Evolutionary conservation across 352 stramenopile species (phyloP).

Genomic region (Pythium vanterpoolii): DNA sequence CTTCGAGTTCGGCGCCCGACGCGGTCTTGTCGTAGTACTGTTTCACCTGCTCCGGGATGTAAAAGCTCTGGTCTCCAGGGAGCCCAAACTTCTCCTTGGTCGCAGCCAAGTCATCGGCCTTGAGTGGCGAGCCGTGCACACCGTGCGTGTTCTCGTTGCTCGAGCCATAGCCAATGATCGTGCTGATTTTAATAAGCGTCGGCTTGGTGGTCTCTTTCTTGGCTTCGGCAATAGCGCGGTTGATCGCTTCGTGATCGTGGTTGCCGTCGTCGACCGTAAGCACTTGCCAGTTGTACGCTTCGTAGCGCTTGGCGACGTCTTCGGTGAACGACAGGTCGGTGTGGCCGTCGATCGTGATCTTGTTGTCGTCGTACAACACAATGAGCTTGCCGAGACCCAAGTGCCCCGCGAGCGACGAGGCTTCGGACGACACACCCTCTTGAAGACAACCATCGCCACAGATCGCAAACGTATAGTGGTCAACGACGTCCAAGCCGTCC

Average conservation of each 20-base stretch:
- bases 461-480: slow-evolving; percentile 99
- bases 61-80: slow-evolving; percentile 91
- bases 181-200: slow-evolving; percentile 99
- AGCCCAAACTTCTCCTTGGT: slow-evolving; percentile 93
- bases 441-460: slow-evolving; percentile 99
- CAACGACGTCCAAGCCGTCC: slow-evolving; percentile 91
- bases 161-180: slow-evolving; percentile 95
- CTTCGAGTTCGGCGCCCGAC: slow-evolving; percentile 65
- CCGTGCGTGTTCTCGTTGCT: slow-evolving; percentile 91
- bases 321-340: slow-evolving; percentile 98
- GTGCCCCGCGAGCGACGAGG: slow-evolving; percentile 96
- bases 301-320: slow-evolving; percentile 97
- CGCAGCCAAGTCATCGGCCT: slow-evolving; percentile 89
- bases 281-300: slow-evolving; percentile 98
- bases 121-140: slow-evolving; percentile 97
- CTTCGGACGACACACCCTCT: slow-evolving; percentile 96
- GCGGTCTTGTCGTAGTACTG: slow-evolving; percentile 88
- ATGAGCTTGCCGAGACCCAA: slow-evolving; percentile 98
- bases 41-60: slow-evolving; percentile 92
- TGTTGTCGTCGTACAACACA: slow-evolving; percentile 99
- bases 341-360: slow-evolving; percentile 98
- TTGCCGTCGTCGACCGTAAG: slow-evolving; percentile 94
- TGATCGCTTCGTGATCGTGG: slow-evolving; percentile 90
- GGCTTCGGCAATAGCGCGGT: slow-evolving; percentile 91
- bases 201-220: slow-evolving; percentile 95